phyloP scores from a whole-genome alignment of 164 flowering plant species.

The Aristolochia contorta region DNA sequence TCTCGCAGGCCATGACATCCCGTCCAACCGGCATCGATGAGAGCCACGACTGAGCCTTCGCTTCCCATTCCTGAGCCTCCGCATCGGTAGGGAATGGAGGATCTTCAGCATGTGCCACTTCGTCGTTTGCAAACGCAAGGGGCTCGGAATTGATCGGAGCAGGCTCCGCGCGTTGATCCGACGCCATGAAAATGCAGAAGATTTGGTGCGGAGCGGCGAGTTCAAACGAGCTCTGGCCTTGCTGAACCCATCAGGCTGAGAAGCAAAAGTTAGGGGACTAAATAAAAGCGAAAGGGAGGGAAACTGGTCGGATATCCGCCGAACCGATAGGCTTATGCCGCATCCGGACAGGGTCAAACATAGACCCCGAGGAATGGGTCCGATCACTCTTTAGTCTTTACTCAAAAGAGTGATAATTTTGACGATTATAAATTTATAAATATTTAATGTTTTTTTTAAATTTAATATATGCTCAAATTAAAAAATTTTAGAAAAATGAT shows the following conservation, averaged over 20 bases:
- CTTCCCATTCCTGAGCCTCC: slow-evolving; percentile 35
- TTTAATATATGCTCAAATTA: no score
- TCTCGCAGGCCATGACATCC: slow-evolving; percentile 27
- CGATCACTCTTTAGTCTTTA: no score
- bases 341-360: no score
- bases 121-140: background rate
- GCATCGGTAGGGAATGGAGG: background rate
- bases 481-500: no score
- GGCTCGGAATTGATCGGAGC: background rate
- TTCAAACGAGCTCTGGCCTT: no score
- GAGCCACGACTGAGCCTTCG: slow-evolving; percentile 45
- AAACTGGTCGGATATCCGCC: background rate
- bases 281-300: background rate
- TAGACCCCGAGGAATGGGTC: no score
- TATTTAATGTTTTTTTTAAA: no score
- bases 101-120: background rate
- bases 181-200: background rate
- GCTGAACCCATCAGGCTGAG: no score
- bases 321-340: no score
- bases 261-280: background rate
- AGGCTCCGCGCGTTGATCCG: background rate
- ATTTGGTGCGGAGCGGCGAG: no score
- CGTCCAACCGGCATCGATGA: slow-evolving; percentile 37
- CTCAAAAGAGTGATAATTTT: no score
- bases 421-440: no score